Evolutionary conservation across 768 basidiomycete genomes (phyloP).

Genomic region (Paxillus involutus): DNA sequence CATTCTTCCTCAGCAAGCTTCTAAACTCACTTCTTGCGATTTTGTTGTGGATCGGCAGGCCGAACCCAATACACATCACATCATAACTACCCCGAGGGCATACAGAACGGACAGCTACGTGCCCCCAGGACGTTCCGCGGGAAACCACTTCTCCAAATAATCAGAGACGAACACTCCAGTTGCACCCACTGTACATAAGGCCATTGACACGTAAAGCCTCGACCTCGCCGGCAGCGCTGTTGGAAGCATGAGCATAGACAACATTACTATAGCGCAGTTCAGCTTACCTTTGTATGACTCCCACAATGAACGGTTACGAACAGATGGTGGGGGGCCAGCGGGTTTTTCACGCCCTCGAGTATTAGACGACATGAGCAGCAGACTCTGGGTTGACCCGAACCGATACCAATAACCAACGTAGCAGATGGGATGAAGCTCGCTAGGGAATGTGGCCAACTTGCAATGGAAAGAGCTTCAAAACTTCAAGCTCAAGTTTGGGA

Average conservation of each 20-base stretch:
- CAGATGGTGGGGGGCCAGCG: constrained; percentile 5
- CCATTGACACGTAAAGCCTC: constrained; percentile 51
- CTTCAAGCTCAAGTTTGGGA: too few relatives aligned
- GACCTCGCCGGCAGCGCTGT: constrained; percentile 55
- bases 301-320: constrained; percentile 33
- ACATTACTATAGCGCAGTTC: background rate
- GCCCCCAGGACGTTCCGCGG: background rate
- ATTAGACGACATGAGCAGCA: constrained; percentile 17
- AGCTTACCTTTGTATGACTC: constrained; percentile 44
- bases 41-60: constrained; percentile 10
- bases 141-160: constrained; percentile 47
- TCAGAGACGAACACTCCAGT: constrained; percentile 50
- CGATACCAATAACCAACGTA: too few relatives aligned
- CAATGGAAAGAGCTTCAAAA: too few relatives aligned
- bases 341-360: constrained; percentile 1
- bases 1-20: background rate
- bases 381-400: background rate
- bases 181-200: constrained; percentile 44
- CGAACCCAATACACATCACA: constrained; percentile 5
- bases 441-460: too few relatives aligned
- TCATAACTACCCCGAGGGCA: background rate
- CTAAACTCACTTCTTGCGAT: background rate
- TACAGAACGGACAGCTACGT: background rate
- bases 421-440: too few relatives aligned
- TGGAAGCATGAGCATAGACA: constrained; percentile 10